Base-by-base conservation (phyloP, 2,329 filamentous ascomycete species). In the Colletotrichum musicola region DNA sequence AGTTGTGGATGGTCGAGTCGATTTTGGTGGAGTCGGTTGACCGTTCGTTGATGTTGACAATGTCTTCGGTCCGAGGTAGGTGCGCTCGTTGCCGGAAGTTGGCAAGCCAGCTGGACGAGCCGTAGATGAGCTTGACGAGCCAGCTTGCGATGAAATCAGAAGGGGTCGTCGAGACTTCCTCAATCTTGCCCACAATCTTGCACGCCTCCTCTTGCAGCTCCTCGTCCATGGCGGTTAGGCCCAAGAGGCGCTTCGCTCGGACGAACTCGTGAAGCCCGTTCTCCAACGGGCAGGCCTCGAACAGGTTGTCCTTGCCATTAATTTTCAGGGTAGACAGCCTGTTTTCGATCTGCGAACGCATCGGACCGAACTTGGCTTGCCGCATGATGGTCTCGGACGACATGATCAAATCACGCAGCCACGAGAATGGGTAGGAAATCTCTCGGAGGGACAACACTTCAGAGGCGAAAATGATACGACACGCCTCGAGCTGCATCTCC, bases 171-270 rank as follows among this genome's bases (percentile, higher is more conserved):
- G 84, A 86, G 2, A 82, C 80, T 60, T 85, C 83, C 70, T 90
- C 88, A 65, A 86, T 82, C n/a, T 86, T 81, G 2, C 85, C 84
- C 22, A 91, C 79, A 54, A 90, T 86, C 22, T 82, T 83, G 72
- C 87, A 88, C 16, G 88, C 87, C 75, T 90, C 86, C 6, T 82
- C 79, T 74, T 90, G 88, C 16, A 91, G 81, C 76, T 90, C 88
- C 5, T 84, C 78, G 62, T 90, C 87, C 79, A 86, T 86, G 16
- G 87, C 82, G 0, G 86, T 89, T 72, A 90, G 73, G n/a, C 88
- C 88, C 9, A 90, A 76, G 64, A 88, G 73, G 56, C 79, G 77
- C 74, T 83, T 85, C 9, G 82, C 81, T 69, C 80, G 81, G 60
- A 88, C 86, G 72, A 85, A 89, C 53, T 86, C 83, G 5, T 83